Evolutionary conservation across 2,329 filamentous ascomycete genomes (phyloP).

Genomic region (Hyphodiscus sp.): DNA sequence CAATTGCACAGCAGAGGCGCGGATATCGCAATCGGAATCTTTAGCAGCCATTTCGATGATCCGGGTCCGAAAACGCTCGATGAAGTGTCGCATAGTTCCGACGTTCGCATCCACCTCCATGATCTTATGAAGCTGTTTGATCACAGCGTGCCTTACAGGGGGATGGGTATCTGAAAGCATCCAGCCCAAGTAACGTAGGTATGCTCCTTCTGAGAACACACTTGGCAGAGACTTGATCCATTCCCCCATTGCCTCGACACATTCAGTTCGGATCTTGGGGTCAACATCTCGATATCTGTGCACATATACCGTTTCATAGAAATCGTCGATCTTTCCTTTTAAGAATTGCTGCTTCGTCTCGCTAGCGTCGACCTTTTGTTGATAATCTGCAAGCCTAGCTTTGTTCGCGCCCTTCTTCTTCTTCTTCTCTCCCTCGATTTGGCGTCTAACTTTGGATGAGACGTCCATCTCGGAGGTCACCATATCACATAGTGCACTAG

Average conservation of each 20-base stretch:
- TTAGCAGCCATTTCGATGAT: slow-evolving; percentile 88
- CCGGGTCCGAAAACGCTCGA: slow-evolving; percentile 80
- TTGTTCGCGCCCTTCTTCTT: slow-evolving; percentile 74
- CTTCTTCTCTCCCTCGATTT: slow-evolving; percentile 70
- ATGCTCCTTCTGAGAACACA: slow-evolving; percentile 83
- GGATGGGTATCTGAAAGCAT: slow-evolving; percentile 77
- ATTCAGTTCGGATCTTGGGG: slow-evolving; percentile 80
- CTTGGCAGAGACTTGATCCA: slow-evolving; percentile 86
- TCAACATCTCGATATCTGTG: slow-evolving; percentile 95
- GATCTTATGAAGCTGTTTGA: slow-evolving; percentile 74
- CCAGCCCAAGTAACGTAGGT: slow-evolving; percentile 93
- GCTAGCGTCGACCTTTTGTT: slow-evolving; percentile 55
- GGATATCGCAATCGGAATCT: slow-evolving; percentile 75
- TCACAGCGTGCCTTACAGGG: slow-evolving; percentile 72
- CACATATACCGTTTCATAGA: slow-evolving; percentile 88
- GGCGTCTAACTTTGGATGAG: slow-evolving; percentile 69
- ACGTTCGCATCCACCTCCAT: slow-evolving; percentile 78
- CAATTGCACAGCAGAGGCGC: slow-evolving; percentile 72
- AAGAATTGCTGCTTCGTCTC: slow-evolving; percentile 47
- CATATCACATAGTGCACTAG: slow-evolving; percentile 68
- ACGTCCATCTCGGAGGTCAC: slow-evolving; percentile 64
- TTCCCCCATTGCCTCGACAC: slow-evolving; percentile 74
- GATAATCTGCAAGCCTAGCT: slow-evolving; percentile 64
- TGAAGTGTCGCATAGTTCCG: slow-evolving; percentile 74
- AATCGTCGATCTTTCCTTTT: slow-evolving; percentile 67